Conservation (phyloP, 306 rosid genomes). For the Vicia villosa region DNA sequence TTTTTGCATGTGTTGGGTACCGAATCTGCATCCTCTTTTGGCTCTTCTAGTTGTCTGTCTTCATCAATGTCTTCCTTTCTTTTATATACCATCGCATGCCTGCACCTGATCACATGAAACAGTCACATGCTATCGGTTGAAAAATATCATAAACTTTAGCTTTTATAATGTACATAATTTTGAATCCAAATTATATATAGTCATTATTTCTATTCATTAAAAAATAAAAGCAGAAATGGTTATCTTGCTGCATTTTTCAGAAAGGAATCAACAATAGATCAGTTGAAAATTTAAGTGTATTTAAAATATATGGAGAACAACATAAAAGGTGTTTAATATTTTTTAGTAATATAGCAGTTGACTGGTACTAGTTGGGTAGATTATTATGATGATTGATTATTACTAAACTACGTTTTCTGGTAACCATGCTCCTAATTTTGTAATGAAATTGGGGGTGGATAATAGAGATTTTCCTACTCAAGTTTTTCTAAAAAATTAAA, state of each 20-base stretch:
- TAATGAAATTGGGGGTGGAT: background rate
- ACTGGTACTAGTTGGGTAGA: background rate
- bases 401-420: background rate
- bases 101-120: constrained; percentile 40
- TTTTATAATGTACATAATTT: constrained; percentile 25
- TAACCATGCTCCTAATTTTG: background rate
- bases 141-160: constrained; percentile 9
- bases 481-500: background rate
- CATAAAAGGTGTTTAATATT: background rate
- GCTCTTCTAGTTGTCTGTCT: constrained; percentile 34
- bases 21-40: constrained; percentile 33
- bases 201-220: constrained; percentile 14
- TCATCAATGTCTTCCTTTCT: constrained; percentile 32
- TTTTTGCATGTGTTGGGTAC: constrained; percentile 30
- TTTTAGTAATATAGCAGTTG: background rate
- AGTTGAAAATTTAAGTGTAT: constrained; percentile 1
- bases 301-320: background rate
- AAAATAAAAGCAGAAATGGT: background rate
- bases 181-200: constrained; percentile 15
- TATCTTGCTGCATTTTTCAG: background rate
- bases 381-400: background rate
- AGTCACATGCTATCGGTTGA: constrained; percentile 32
- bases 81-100: constrained; percentile 15
- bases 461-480: background rate
- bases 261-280: constrained; percentile 1